Evolutionary conservation across 306 rosid species (phyloP).

Genomic region (Morella rubra): DNA sequence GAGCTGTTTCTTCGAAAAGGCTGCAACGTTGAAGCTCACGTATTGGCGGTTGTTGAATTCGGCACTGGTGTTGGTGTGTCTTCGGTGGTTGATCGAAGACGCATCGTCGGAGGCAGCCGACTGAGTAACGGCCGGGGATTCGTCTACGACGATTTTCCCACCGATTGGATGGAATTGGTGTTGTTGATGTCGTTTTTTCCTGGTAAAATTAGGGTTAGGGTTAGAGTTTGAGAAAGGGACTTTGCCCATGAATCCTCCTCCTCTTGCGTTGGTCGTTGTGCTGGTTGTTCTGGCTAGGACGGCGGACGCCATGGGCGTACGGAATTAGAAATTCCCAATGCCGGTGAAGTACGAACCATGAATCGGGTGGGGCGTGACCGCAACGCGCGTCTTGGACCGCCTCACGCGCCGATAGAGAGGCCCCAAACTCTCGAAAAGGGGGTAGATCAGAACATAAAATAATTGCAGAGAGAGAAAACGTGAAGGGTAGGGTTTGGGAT

Average conservation of each 20-base stretch:
- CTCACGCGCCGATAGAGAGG: conserved; percentile 37
- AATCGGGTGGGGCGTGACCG: conserved; percentile 6
- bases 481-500: conserved; percentile 47
- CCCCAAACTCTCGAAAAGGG: background rate
- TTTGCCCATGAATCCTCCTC: conserved; percentile 88
- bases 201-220: conserved; percentile 55
- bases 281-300: conserved; percentile 59
- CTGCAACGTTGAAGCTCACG: conserved; percentile 55
- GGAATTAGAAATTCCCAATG: conserved; percentile 39
- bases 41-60: conserved; percentile 44
- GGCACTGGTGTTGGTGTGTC: conserved; percentile 25
- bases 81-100: conserved; percentile 70
- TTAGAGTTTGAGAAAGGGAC: conserved; percentile 61
- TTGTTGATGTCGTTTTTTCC: conserved; percentile 42
- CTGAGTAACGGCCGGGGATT: conserved; percentile 48
- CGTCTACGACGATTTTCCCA: conserved; percentile 33
- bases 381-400: conserved; percentile 28
- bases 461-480: conserved; percentile 2
- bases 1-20: conserved; percentile 62
- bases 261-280: conserved; percentile 69
- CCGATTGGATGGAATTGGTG: background rate
- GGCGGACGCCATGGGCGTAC: conserved; percentile 69
- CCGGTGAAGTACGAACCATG: conserved; percentile 34
- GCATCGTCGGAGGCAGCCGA: conserved; percentile 80
- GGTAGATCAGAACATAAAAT: background rate